Evolutionary conservation across 441 rosid species (phyloP).

Genomic region (Brassica hybrid): DNA sequence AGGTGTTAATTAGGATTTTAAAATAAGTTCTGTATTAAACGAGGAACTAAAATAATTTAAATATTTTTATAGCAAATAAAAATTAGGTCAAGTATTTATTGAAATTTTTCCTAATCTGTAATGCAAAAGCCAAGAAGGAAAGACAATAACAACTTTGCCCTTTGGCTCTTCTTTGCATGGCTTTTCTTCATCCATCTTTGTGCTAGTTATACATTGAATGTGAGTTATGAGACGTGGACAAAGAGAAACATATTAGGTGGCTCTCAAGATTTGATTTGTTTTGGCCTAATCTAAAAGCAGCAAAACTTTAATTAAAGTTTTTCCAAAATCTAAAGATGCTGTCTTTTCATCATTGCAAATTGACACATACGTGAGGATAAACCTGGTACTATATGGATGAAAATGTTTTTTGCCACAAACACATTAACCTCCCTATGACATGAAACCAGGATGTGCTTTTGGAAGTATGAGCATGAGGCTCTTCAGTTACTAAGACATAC

Average conservation of each 20-base stretch:
- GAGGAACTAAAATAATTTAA: too few relatives aligned
- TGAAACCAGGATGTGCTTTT: slow-evolving; percentile 20
- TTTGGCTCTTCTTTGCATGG: slow-evolving; percentile 8
- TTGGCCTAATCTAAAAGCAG: slow-evolving; percentile 23
- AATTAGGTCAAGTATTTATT: too few relatives aligned
- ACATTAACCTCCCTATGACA: background rate
- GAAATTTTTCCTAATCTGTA: background rate
- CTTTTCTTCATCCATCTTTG: slow-evolving; percentile 14
- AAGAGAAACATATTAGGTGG: background rate
- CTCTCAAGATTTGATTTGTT: background rate
- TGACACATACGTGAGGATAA: slow-evolving; percentile 21
- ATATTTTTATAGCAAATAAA: too few relatives aligned
- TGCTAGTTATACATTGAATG: slow-evolving; percentile 12
- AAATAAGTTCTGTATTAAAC: too few relatives aligned
- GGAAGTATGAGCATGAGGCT: background rate
- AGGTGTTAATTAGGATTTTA: too few relatives aligned
- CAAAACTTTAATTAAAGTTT: background rate
- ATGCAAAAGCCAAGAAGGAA: slow-evolving; percentile 14
- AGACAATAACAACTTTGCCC: slow-evolving; percentile 14
- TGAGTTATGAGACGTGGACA: slow-evolving; percentile 15
- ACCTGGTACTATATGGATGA: slow-evolving; percentile 3
- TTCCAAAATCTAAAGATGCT: slow-evolving; percentile 1
- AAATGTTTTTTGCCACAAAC: background rate
- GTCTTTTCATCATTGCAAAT: background rate
- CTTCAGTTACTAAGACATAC: too few relatives aligned